phyloP scores from a whole-genome alignment of 495 filamentous ascomycete species.

The Sabuloglossum arenarium region DNA sequence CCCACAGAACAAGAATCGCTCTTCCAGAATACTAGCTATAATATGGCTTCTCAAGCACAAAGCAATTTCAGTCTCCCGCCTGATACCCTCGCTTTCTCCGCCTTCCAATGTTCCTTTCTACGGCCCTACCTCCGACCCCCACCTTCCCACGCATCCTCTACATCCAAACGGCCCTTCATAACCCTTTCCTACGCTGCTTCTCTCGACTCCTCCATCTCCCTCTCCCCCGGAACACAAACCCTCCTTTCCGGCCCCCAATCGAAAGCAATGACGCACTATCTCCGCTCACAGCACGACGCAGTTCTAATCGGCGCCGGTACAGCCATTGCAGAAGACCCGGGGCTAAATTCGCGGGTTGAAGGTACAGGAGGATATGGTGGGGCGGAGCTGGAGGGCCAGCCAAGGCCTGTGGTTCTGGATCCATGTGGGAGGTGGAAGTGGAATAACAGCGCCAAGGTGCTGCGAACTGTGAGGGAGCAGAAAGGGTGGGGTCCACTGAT shows the following conservation, averaged over 20 bases:
- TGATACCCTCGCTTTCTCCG: background rate
- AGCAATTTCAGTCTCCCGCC: background rate
- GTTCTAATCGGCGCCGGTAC: conserved; percentile 75
- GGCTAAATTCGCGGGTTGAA: conserved; percentile 54
- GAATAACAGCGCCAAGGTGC: conserved; percentile 33
- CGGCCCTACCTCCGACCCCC: background rate
- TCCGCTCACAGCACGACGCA: conserved; percentile 62
- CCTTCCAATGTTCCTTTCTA: background rate
- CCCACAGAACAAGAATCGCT: background rate
- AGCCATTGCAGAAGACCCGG: conserved; percentile 65
- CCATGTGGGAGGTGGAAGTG: conserved; percentile 47
- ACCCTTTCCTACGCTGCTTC: conserved; percentile 85
- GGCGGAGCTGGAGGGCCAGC: conserved; percentile 39
- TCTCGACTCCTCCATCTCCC: conserved; percentile 58
- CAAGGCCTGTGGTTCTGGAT: conserved; percentile 61
- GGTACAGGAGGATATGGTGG: conserved; percentile 9
- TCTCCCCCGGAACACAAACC: conserved; percentile 55
- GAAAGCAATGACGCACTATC: conserved; percentile 80
- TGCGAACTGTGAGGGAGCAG: conserved; percentile 39
- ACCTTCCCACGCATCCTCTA: background rate
- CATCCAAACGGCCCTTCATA: conserved; percentile 15
- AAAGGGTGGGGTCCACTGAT: conserved; percentile 55
- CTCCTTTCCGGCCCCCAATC: conserved; percentile 57
- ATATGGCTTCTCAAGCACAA: background rate
- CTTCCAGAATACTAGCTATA: background rate